These are phyloP conservation scores for Ceratocystis huliohia DNA, from an alignment of 2,329 filamentous ascomycete species.

Conservation along the genomic window DNA sequence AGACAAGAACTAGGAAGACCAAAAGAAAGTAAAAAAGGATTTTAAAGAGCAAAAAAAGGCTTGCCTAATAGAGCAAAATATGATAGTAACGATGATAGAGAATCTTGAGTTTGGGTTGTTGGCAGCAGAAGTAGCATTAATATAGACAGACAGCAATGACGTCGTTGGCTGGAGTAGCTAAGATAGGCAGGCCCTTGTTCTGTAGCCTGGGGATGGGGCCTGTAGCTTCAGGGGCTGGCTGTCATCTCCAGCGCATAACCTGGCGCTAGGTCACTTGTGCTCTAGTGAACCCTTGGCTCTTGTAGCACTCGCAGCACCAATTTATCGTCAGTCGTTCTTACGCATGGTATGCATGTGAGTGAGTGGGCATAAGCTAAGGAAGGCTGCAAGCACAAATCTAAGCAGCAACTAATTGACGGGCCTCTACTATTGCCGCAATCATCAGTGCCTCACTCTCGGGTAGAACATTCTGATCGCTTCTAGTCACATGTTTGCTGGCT, in stretches of 20 bases:
- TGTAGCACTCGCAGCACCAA: not conserved
- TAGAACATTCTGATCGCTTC: not conserved
- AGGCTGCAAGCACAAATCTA: too few species aligned
- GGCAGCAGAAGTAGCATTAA: not conserved
- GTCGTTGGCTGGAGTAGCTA: not conserved
- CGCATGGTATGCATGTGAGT: too few species aligned
- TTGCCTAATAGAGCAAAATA: not conserved
- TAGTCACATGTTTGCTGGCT: not conserved
- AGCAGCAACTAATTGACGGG: too few species aligned
- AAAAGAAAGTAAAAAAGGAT: conserved; percentile 13
- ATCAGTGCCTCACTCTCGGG: not conserved
- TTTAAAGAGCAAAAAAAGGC: not conserved
- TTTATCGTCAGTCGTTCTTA: too few species aligned
- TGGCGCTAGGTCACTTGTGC: too few species aligned
- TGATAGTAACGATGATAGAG: not conserved
- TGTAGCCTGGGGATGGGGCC: too few species aligned
- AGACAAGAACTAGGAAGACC: conserved; percentile 55
- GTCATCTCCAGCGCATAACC: too few species aligned
- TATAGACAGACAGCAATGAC: not conserved
- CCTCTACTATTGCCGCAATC: too few species aligned
- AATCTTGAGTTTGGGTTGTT: not conserved
- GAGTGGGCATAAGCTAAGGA: too few species aligned
- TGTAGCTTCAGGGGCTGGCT: too few species aligned
- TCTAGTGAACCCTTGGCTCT: too few species aligned
- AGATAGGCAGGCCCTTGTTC: too few species aligned